phyloP scores from a whole-genome alignment of 371 early-diverging fungal genomes.

The Circinella minor region DNA sequence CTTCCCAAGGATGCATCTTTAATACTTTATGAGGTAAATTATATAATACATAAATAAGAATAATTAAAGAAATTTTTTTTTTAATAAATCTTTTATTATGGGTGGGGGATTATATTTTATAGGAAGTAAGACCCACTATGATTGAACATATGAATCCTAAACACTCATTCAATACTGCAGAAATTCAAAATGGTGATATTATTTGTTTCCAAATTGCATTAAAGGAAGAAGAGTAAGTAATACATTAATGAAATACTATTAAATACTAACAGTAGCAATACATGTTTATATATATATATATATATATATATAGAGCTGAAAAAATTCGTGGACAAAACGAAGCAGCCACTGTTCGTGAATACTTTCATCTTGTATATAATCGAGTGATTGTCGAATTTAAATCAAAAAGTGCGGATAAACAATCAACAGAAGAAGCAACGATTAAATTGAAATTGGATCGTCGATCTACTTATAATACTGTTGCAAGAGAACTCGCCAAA shows the following conservation, averaged over 20 bases:
- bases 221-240: slow-evolving; percentile 60
- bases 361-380: slow-evolving; percentile 72
- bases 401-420: slow-evolving; percentile 45
- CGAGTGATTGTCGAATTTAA: slow-evolving; percentile 74
- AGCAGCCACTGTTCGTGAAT: slow-evolving; percentile 62
- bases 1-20: slow-evolving; percentile 65
- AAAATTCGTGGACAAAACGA: slow-evolving; percentile 23
- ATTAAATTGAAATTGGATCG: slow-evolving; percentile 25
- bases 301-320: slow-evolving; percentile 24
- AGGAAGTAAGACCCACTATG: slow-evolving; percentile 89
- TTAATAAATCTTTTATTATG: not conserved
- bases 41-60: too few relatives aligned
- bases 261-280: not conserved
- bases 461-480: slow-evolving; percentile 20
- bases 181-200: slow-evolving; percentile 87
- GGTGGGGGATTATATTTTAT: not conserved
- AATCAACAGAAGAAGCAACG: slow-evolving; percentile 8
- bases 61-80: not conserved
- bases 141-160: slow-evolving; percentile 73
- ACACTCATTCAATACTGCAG: slow-evolving; percentile 67
- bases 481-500: slow-evolving; percentile 30
- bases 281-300: too few relatives aligned
- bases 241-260: not conserved
- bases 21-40: slow-evolving; percentile 69
- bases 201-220: slow-evolving; percentile 76